Base-by-base conservation (phyloP, 2,329 filamentous ascomycete genomes). In the Bipolaris bicolor region DNA sequence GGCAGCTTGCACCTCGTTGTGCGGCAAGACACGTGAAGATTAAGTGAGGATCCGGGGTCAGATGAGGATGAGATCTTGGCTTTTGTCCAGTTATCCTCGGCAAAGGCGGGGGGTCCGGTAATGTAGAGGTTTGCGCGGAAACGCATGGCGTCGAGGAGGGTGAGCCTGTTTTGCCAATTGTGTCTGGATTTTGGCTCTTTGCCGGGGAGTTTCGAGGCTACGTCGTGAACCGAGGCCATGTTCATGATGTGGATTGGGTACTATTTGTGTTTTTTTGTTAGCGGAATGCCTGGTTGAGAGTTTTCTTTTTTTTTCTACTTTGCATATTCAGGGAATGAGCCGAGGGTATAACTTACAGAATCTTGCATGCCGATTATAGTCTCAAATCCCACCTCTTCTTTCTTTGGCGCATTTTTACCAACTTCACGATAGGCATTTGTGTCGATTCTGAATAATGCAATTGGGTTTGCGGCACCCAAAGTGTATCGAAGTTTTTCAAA, bases 41-140 rank as follows among this genome's bases (percentile, higher is more conserved):
- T 78, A 2, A 60, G 37, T 0, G 58, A 49, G 10, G 50, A 59
- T 13, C 37, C 29, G 18, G 55, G 45, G 45, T 46, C 13, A 15
- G 51, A 55, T 15, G 55, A 45, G 3, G 44, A 55, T 7, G 22
- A 43, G 24, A 67, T 59, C 4, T 49, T 57, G 36, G 91, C 81
- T 26, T 77, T 80, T 60, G 85, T 87, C 90, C 90, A 92, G 7
- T 79, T 79, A 51, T 92, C 89, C 73, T 93, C 90, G 16, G 86
- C 83, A 66, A 89, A 91, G 4, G 87, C 80, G 1, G 83, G 78
- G 0, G 83, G 81, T 3, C 88, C 88, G 4, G 86, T 84, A 48
- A 90, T 76, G 63, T 91, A 87, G 33, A 93, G 86, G 66, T 93
- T 92, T 36, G 89, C 84, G 22, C 90, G 83, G 75, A 91, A 92